Percentiles rank a stretch among this genome's conserved stretches.
Evolutionary conservation across 352 stramenopile genomes (phyloP).

Genomic region (Pythium phragmiticola): DNA sequence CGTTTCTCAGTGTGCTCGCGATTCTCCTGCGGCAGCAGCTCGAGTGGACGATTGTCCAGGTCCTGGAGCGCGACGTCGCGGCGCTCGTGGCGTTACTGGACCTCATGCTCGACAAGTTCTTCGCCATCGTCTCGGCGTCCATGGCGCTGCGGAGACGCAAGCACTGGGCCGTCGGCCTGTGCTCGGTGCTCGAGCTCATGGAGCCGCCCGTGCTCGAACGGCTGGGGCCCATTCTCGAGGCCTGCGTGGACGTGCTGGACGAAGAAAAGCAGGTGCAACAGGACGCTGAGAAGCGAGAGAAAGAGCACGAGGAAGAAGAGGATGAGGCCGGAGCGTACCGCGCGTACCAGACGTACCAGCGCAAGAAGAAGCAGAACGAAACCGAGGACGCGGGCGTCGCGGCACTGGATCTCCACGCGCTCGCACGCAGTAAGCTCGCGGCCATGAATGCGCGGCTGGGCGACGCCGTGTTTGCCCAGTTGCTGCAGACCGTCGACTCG

Average conservation of each 20-base stretch:
- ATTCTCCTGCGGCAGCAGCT: slow-evolving; percentile 49
- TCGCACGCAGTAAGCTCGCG: slow-evolving; percentile 41
- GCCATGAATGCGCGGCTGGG: slow-evolving; percentile 45
- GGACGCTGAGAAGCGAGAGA: background rate
- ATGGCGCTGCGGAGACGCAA: slow-evolving; percentile 60
- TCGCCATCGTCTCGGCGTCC: slow-evolving; percentile 58
- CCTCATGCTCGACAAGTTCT: slow-evolving; percentile 71
- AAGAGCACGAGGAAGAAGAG: slow-evolving; percentile 40
- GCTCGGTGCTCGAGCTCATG: slow-evolving; percentile 35
- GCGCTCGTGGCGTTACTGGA: slow-evolving; percentile 49
- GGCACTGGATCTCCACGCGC: slow-evolving; percentile 42
- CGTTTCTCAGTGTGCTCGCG: slow-evolving; percentile 60
- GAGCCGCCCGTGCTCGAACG: slow-evolving; percentile 47
- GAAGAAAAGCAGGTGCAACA: slow-evolving; percentile 50
- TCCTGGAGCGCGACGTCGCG: slow-evolving; percentile 40
- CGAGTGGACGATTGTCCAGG: slow-evolving; percentile 41
- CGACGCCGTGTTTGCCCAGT: slow-evolving; percentile 38
- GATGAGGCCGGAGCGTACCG: slow-evolving; percentile 47
- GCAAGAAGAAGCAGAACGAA: slow-evolving; percentile 23
- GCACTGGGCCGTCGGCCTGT: slow-evolving; percentile 65
- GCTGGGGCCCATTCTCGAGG: slow-evolving; percentile 67
- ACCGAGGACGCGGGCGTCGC: slow-evolving; percentile 42
- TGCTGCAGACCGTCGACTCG: slow-evolving; percentile 58
- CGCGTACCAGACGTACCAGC: slow-evolving; percentile 43
- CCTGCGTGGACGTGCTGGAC: slow-evolving; percentile 65